Evolutionary conservation across 1,284 basidiomycete species (phyloP).

Genomic region (Puccinia polysora): DNA sequence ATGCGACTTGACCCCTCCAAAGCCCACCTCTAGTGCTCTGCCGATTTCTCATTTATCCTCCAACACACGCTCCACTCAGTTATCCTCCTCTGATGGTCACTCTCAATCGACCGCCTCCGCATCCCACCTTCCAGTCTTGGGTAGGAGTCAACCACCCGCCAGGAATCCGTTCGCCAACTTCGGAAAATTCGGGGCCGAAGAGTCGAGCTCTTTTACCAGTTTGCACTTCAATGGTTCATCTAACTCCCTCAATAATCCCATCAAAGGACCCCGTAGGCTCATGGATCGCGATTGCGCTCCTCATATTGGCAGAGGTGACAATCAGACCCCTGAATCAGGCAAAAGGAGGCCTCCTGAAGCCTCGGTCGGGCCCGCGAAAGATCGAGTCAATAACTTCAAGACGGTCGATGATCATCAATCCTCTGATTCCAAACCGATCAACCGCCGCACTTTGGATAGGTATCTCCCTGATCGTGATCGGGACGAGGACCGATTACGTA

Average conservation of each 20-base stretch:
- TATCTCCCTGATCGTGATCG: constrained; percentile 35
- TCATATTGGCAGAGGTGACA: constrained; percentile 32
- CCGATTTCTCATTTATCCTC: neutral
- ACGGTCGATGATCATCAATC: constrained; percentile 3
- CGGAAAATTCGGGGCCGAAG: constrained; percentile 38
- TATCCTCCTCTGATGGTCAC: neutral
- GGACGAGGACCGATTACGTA: constrained; percentile 27
- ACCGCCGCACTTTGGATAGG: constrained; percentile 34
- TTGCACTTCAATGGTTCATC: constrained; percentile 2
- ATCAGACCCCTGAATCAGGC: constrained; percentile 1
- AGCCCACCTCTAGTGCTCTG: constrained; percentile 5
- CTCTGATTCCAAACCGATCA: constrained; percentile 4
- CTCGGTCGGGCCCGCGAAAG: constrained; percentile 12
- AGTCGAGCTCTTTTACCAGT: constrained; percentile 12
- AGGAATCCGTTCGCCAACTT: constrained; percentile 44
- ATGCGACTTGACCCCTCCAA: constrained; percentile 6
- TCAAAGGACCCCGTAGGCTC: constrained; percentile 23
- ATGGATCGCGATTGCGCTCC: constrained; percentile 34
- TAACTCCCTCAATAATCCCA: constrained; percentile 7
- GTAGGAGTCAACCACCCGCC: constrained; percentile 40
- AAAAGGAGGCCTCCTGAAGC: constrained; percentile 13
- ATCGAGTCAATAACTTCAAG: constrained; percentile 8
- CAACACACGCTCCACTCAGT: constrained; percentile 8
- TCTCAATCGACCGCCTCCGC: constrained; percentile 20
- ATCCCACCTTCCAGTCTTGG: constrained; percentile 21